phyloP scores from a whole-genome alignment of 306 rosid species.

The Rosa lucieae region DNA sequence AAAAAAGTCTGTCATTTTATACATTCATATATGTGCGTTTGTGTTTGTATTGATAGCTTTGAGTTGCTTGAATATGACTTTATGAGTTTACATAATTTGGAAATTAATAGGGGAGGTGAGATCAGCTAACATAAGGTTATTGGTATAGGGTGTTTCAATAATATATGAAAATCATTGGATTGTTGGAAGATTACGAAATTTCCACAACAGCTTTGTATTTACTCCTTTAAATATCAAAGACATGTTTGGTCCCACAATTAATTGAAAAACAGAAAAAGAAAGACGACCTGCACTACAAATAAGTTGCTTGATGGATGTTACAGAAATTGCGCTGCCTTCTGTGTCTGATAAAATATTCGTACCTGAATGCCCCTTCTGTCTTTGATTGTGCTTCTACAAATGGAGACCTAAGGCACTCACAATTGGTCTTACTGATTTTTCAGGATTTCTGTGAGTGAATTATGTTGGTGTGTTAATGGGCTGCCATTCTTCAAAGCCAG shows the following conservation, averaged over 20 bases:
- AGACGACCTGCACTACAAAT: not conserved
- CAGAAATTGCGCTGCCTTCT: not conserved
- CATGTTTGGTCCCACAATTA: not conserved
- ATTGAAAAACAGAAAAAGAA: not conserved
- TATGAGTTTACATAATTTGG: not conserved
- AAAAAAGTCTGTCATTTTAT: not conserved
- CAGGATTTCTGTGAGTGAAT: conserved; percentile 29
- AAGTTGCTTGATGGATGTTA: not conserved
- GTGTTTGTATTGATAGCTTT: conserved; percentile 17
- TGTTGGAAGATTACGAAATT: conserved; percentile 7
- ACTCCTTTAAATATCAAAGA: not conserved
- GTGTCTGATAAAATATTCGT: not conserved
- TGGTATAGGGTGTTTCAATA: conserved; percentile 1
- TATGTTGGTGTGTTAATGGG: conserved; percentile 63
- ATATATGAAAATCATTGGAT: not conserved
- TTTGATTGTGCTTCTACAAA: not conserved
- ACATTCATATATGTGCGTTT: not conserved
- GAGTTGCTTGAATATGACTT: not conserved
- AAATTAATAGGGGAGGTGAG: conserved; percentile 14
- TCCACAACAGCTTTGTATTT: not conserved
- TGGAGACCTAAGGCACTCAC: not conserved
- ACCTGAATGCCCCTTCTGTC: not conserved
- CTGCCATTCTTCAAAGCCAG: conserved; percentile 56
- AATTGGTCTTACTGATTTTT: not conserved
- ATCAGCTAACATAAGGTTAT: conserved; percentile 21